phyloP scores from a whole-genome alignment of 208 protist species.

The Acanthamoeba culbertsoni region DNA sequence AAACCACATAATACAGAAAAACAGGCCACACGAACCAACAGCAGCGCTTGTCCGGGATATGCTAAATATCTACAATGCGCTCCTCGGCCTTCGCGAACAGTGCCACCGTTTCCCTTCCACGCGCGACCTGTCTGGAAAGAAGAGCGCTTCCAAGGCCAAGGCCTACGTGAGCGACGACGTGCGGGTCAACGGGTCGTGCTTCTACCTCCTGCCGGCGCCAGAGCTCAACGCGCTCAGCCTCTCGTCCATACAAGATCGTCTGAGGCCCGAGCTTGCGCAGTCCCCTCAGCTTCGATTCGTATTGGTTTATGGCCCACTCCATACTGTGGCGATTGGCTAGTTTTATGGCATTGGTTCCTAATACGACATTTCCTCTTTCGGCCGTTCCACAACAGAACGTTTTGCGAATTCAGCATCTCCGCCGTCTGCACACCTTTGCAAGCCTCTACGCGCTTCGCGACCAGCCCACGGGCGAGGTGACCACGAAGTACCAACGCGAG shows the following conservation, averaged over 20 bases:
- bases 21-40: not conserved
- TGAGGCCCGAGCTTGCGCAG: not conserved
- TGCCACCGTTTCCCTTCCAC: constrained; percentile 39
- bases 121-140: not conserved
- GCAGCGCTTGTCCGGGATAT: not conserved
- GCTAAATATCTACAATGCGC: constrained; percentile 16
- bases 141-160: not conserved
- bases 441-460: constrained; percentile 41
- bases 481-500: not conserved
- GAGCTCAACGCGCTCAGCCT: not conserved
- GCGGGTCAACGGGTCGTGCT: not conserved
- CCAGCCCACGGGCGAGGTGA: not conserved
- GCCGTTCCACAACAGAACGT: not conserved
- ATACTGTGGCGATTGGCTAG: too few species aligned
- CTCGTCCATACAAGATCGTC: not conserved
- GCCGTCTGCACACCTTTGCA: constrained; percentile 15
- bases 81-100: constrained; percentile 6
- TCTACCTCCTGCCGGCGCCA: constrained; percentile 1
- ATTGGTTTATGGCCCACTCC: too few species aligned
- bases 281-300: not conserved
- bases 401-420: not conserved
- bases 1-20: not conserved
- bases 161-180: not conserved
- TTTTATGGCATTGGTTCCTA: too few species aligned
- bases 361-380: not conserved